Conservation (phyloP, 1,284 basidiomycete genomes). For the Ganoderma leucocontextum region DNA sequence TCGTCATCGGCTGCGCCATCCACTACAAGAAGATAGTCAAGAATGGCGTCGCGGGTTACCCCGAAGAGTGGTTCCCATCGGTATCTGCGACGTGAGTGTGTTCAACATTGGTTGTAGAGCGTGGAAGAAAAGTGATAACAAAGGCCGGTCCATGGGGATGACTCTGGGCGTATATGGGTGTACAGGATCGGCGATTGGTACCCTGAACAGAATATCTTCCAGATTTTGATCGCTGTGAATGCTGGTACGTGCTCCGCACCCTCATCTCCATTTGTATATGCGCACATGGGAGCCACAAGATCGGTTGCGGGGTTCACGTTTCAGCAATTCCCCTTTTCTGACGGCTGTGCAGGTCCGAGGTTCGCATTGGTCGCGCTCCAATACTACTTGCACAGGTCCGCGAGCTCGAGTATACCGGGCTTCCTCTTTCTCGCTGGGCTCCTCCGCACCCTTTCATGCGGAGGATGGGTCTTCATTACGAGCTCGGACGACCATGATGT, state of each 20-base stretch:
- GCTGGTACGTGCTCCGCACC: conserved; percentile 59
- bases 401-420: conserved; percentile 56
- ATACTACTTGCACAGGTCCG: conserved; percentile 66
- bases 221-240: conserved; percentile 89
- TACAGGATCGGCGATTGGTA: conserved; percentile 91
- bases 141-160: background rate
- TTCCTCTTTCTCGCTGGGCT: conserved; percentile 73
- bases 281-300: background rate
- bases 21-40: conserved; percentile 92
- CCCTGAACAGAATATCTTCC: conserved; percentile 89
- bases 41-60: conserved; percentile 87
- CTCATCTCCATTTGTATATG: background rate
- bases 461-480: conserved; percentile 94
- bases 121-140: background rate
- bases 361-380: conserved; percentile 81
- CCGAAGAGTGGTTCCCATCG: conserved; percentile 92
- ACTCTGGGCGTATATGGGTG: conserved; percentile 9
- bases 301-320: background rate
- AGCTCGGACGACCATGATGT: conserved; percentile 81
- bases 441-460: conserved; percentile 84
- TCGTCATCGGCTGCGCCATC: conserved; percentile 72
- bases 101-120: background rate
- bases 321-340: background rate
- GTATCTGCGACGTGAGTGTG: conserved; percentile 87
- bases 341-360: conserved; percentile 67